These are phyloP conservation scores for Tuber umbilicatum DNA, from an alignment of 495 filamentous ascomycete species.

Conservation along the genomic window DNA sequence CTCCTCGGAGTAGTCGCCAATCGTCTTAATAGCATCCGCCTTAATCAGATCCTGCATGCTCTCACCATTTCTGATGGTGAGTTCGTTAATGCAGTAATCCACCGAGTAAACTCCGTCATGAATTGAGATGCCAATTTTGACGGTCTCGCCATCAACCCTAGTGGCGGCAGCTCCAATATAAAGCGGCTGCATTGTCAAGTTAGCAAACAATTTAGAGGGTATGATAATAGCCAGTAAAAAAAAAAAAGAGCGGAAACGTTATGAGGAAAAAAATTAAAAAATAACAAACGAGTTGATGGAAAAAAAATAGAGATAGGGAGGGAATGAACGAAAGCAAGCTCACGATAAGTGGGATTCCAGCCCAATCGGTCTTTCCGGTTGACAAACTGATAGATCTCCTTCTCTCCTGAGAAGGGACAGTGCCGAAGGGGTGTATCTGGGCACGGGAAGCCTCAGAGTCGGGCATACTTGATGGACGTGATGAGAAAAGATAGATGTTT, in stretches of 20 bases:
- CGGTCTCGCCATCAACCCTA: slow-evolving; percentile 48
- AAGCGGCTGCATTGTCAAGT: slow-evolving; percentile 49
- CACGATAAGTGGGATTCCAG: slow-evolving; percentile 33
- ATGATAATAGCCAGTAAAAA: not conserved
- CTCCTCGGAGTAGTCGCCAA: slow-evolving; percentile 53
- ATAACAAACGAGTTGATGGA: not conserved
- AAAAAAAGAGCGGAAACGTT: not conserved
- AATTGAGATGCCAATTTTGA: slow-evolving; percentile 59
- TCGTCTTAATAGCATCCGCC: slow-evolving; percentile 51
- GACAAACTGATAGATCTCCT: slow-evolving; percentile 26
- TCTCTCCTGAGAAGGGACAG: not conserved
- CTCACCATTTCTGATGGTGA: slow-evolving; percentile 44
- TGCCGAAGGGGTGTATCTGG: not conserved
- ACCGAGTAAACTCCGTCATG: slow-evolving; percentile 73
- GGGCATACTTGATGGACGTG: not conserved
- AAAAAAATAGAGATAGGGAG: not conserved
- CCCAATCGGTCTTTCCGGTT: slow-evolving; percentile 21
- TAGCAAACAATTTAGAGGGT: not conserved
- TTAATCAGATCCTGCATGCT: slow-evolving; percentile 46
- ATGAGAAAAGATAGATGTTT: not conserved
- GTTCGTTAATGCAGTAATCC: slow-evolving; percentile 61
- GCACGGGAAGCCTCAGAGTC: not conserved
- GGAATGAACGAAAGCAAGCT: not conserved
- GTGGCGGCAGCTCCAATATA: slow-evolving; percentile 58
- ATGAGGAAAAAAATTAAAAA: too few species aligned